Conservation (phyloP, 257 asterid genomes). For the Fraxinus anomala region DNA sequence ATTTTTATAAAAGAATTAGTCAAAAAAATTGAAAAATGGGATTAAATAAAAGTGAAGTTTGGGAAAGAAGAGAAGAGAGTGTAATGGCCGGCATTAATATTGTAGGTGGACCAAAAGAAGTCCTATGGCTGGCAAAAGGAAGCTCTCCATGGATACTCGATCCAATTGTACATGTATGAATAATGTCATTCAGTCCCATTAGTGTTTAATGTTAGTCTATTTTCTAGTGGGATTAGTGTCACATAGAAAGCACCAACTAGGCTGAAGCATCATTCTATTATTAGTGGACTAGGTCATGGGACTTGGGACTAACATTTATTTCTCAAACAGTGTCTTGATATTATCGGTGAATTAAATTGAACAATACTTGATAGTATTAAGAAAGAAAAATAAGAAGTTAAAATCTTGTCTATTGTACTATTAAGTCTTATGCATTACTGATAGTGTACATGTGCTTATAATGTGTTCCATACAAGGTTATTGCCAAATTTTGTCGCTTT, state of each 20-base stretch:
- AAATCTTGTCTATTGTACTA: too few species aligned
- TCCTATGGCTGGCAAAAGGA: conserved; percentile 13
- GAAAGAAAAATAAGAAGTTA: too few species aligned
- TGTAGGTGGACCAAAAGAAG: conserved; percentile 35
- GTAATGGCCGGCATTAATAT: conserved; percentile 46
- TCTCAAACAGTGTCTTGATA: too few species aligned
- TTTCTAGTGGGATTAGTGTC: too few species aligned
- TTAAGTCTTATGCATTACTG: too few species aligned
- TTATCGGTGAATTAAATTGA: too few species aligned
- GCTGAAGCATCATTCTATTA: neutral
- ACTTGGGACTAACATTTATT: neutral
- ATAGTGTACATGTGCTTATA: too few species aligned
- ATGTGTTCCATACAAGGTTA: neutral
- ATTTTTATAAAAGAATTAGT: neutral
- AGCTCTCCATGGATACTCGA: neutral
- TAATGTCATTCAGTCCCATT: too few species aligned
- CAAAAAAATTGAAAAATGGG: neutral
- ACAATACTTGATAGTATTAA: too few species aligned
- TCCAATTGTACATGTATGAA: neutral
- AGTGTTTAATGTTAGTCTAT: too few species aligned
- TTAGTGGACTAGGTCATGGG: neutral
- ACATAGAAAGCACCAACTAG: too few species aligned
- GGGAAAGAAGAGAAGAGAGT: conserved; percentile 5
- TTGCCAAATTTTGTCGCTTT: too few species aligned
- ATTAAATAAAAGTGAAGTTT: conserved; percentile 6